Evolutionary conservation across 2,329 filamentous ascomycete genomes (phyloP), one percentile per base, ranked within the genome.

Genomic region (Claviceps paspali): DNA sequence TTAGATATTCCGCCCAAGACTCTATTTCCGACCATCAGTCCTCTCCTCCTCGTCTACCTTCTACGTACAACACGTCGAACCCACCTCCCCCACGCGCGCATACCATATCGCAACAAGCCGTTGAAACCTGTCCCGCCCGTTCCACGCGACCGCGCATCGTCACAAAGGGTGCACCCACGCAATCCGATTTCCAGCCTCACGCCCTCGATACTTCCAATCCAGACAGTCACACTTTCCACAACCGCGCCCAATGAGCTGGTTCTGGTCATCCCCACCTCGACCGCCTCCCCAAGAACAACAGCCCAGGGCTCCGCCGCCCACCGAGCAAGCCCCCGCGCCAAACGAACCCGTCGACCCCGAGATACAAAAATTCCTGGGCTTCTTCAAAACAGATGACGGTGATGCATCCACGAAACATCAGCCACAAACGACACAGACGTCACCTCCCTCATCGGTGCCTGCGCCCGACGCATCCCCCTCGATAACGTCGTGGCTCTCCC

Each of bases 171-270:
- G n/a, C n/a, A n/a, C n/a, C n/a, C n/a, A n/a, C n/a, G n/a, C n/a
- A n/a, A n/a, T n/a, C n/a, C n/a, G n/a, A n/a, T n/a, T n/a, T n/a
- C n/a, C n/a, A n/a, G n/a, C n/a, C n/a, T n/a, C n/a, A n/a, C n/a
- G n/a, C n/a, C n/a, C n/a, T n/a, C n/a, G n/a, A n/a, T n/a, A n/a
- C n/a, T n/a, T n/a, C n/a, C n/a, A n/a, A n/a, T n/a, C n/a, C n/a
- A n/a, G n/a, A n/a, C n/a, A n/a, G n/a, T n/a, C n/a, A n/a, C n/a
- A n/a, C n/a, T n/a, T 5, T 29, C 8, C 24, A 9, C 4, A 21
- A 4, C 7, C 33, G 12, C 9, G 5, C 48, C 59, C 38, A 43
- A 79, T 79, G 74, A 73, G 72, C 45, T 79, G 74, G 74, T 60
- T 76, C 43, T 78, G 72, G 70, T 61, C 67, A 41, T 61, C 59